Conservation (phyloP, 2,329 filamentous ascomycete species). For the Calonectria leucothoes region DNA sequence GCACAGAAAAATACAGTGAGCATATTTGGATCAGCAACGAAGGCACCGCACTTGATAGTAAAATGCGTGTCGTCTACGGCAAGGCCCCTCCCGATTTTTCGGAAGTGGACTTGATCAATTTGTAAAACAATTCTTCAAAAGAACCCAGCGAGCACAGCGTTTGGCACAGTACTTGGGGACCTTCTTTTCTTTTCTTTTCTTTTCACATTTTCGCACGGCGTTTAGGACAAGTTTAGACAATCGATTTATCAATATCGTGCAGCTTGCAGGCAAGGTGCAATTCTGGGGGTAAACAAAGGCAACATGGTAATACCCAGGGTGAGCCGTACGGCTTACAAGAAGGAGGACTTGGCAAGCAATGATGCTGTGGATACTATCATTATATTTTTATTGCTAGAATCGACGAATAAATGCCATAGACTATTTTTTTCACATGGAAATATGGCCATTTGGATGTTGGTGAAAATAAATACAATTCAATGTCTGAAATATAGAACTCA, state of each 20-base stretch:
- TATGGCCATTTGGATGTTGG: neutral
- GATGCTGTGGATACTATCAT: neutral
- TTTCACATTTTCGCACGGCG: slow-evolving; percentile 20
- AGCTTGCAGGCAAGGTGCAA: slow-evolving; percentile 37
- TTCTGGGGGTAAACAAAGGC: slow-evolving; percentile 2
- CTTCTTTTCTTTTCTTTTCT: neutral
- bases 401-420: slow-evolving; percentile 22
- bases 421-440: neutral
- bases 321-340: neutral
- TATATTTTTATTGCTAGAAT: slow-evolving; percentile 22
- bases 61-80: slow-evolving; percentile 84
- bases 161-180: no score
- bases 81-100: slow-evolving; percentile 90
- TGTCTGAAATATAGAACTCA: no score
- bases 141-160: neutral
- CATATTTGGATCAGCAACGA: slow-evolving; percentile 95
- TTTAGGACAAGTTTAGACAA: slow-evolving; percentile 8
- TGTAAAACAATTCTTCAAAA: slow-evolving; percentile 57
- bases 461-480: neutral
- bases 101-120: slow-evolving; percentile 85
- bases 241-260: slow-evolving; percentile 15
- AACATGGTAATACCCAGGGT: slow-evolving; percentile 25
- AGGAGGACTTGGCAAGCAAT: slow-evolving; percentile 11
- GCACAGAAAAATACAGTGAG: slow-evolving; percentile 81
- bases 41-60: slow-evolving; percentile 87